A percentile compares a stretch with the other conserved stretches of the same genome.
Conservation (phyloP, 257 asterid genomes). For the Salvia miltiorrhiza region DNA sequence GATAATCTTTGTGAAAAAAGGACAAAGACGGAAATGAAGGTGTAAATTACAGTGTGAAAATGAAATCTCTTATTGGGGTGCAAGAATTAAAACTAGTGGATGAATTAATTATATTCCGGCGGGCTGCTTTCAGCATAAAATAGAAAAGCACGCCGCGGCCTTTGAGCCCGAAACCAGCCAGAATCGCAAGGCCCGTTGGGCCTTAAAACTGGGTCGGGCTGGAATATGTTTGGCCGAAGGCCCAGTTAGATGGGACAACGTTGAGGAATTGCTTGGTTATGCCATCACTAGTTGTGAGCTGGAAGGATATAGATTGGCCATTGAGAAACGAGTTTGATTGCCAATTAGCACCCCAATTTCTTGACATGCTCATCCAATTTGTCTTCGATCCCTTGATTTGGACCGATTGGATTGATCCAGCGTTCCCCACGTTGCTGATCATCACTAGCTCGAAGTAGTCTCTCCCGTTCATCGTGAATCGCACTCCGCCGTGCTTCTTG, state of each 20-base stretch:
- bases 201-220: constrained; percentile 50
- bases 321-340: constrained; percentile 66
- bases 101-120: constrained; percentile 27
- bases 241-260: constrained; percentile 65
- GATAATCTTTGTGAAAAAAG: neutral
- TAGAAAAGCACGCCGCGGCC: constrained; percentile 79
- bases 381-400: constrained; percentile 72
- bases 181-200: constrained; percentile 17
- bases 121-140: constrained; percentile 73
- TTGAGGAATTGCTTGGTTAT: constrained; percentile 49
- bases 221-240: constrained; percentile 65
- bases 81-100: neutral
- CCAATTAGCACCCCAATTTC: constrained; percentile 99
- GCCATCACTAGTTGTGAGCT: constrained; percentile 73
- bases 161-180: constrained; percentile 25
- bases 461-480: constrained; percentile 72
- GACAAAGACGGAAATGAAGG: neutral
- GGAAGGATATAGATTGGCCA: constrained; percentile 75
- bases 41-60: constrained; percentile 2
- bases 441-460: constrained; percentile 71
- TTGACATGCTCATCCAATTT: constrained; percentile 68
- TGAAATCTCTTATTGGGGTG: neutral
- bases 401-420: constrained; percentile 65
- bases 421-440: constrained; percentile 70
- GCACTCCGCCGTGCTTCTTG: constrained; percentile 72